These are phyloP conservation scores for Aspergillus saccharolyticus DNA, from an alignment of 495 filamentous ascomycete species.

Conservation along the genomic window DNA sequence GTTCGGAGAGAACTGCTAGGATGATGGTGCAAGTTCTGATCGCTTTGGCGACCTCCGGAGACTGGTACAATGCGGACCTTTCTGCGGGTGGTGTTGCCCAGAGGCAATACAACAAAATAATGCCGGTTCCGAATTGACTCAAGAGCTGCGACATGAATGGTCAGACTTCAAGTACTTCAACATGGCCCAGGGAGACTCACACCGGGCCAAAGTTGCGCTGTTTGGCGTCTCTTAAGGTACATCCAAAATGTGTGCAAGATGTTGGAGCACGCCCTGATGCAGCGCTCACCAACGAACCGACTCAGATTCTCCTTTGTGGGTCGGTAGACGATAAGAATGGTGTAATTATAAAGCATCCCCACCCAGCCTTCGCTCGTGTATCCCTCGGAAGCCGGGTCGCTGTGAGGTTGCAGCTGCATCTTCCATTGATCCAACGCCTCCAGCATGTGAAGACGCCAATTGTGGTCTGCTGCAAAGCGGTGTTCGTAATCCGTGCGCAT, in stretches of 20 bases:
- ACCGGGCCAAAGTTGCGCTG: conserved; percentile 22
- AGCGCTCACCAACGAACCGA: conserved; percentile 10
- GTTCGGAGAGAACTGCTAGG: conserved; percentile 18
- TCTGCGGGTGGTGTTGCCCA: conserved; percentile 18
- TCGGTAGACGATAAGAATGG: conserved; percentile 15
- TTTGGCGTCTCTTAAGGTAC: conserved; percentile 22
- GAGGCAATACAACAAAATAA: conserved; percentile 22
- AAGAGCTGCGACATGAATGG: conserved; percentile 9
- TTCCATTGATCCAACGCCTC: conserved; percentile 18
- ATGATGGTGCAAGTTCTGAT: conserved; percentile 17
- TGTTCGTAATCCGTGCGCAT: conserved; percentile 17
- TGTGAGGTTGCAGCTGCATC: conserved; percentile 13
- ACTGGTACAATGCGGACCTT: conserved; percentile 8
- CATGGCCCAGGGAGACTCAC: conserved; percentile 4
- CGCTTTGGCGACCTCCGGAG: conserved; percentile 8
- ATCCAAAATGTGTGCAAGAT: conserved; percentile 17
- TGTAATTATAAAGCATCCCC: conserved; percentile 23
- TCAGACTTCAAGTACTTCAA: not conserved
- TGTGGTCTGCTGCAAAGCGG: conserved; percentile 1
- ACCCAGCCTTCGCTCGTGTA: conserved; percentile 23
- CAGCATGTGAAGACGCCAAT: conserved; percentile 21
- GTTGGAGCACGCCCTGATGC: conserved; percentile 15
- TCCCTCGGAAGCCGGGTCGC: conserved; percentile 14
- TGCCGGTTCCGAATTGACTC: conserved; percentile 19
- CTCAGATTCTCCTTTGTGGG: conserved; percentile 16